These are phyloP conservation scores for Pisolithus thermaeus DNA, from an alignment of 1,284 basidiomycete species.

Conservation along the genomic window DNA sequence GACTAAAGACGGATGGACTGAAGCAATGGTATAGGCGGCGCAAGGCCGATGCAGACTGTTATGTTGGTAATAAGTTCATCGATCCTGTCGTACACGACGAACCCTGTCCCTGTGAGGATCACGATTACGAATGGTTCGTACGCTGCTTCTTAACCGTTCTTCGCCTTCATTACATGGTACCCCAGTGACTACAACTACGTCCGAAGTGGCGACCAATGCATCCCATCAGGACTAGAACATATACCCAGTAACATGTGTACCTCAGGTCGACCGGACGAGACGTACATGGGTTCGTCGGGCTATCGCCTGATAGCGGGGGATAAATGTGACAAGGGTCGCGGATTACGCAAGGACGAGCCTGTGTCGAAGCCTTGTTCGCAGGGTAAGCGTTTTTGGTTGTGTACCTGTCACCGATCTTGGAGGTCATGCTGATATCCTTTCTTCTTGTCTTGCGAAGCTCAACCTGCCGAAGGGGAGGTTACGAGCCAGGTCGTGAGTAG, in stretches of 20 bases:
- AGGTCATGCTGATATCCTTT: neutral
- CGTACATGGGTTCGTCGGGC: constrained; percentile 85
- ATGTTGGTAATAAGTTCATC: constrained; percentile 86
- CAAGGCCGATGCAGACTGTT: constrained; percentile 82
- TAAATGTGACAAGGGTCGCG: constrained; percentile 69
- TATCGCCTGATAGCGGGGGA: constrained; percentile 93
- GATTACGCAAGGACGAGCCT: constrained; percentile 64
- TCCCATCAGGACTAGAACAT: constrained; percentile 78
- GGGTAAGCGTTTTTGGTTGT: constrained; percentile 34
- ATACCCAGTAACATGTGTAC: constrained; percentile 77
- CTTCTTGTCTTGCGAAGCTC: constrained; percentile 36
- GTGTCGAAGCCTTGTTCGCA: constrained; percentile 72
- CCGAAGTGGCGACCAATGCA: constrained; percentile 66
- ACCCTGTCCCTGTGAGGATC: constrained; percentile 76
- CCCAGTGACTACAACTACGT: constrained; percentile 85
- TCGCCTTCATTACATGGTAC: neutral
- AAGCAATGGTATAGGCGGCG: constrained; percentile 93
- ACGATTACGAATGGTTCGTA: constrained; percentile 89
- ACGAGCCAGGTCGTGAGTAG: constrained; percentile 56
- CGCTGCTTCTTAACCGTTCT: neutral
- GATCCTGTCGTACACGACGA: constrained; percentile 84
- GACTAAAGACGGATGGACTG: neutral
- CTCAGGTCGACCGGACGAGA: constrained; percentile 46
- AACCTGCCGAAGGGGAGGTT: constrained; percentile 69
- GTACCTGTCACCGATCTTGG: neutral